Percentiles rank a stretch among this genome's conserved stretches.
phyloP scores from a whole-genome alignment of 495 filamentous ascomycete species.

The Neurospora sublineolata region DNA sequence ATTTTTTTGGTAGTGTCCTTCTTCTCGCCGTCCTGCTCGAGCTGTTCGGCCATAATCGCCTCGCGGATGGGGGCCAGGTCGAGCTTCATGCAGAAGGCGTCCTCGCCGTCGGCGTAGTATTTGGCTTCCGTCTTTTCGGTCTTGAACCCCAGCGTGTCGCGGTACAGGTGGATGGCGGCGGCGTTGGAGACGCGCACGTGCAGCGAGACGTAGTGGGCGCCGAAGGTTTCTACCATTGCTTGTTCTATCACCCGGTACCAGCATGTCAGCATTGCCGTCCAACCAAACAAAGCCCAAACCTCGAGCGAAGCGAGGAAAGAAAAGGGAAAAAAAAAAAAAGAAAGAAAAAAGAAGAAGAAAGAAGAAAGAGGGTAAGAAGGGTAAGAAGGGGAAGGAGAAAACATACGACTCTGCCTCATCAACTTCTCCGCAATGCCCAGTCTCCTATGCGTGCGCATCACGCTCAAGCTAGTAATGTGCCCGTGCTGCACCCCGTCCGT shows the following conservation, averaged over 20 bases:
- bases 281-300: too few species aligned
- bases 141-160: slow-evolving; percentile 84
- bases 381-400: not conserved
- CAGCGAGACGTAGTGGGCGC: slow-evolving; percentile 82
- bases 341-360: not conserved
- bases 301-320: not conserved
- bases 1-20: too few species aligned
- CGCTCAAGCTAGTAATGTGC: slow-evolving; percentile 88
- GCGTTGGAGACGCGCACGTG: slow-evolving; percentile 91
- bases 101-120: slow-evolving; percentile 97
- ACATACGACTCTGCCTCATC: slow-evolving; percentile 91
- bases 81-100: slow-evolving; percentile 88
- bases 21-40: slow-evolving; percentile 22
- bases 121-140: slow-evolving; percentile 81
- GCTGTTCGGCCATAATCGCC: too few species aligned
- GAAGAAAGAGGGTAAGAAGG: slow-evolving; percentile 21
- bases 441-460: slow-evolving; percentile 90
- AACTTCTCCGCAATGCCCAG: slow-evolving; percentile 91
- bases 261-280: too few species aligned
- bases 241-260: slow-evolving; percentile 60
- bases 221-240: slow-evolving; percentile 91
- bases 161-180: slow-evolving; percentile 83
- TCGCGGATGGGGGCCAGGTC: slow-evolving; percentile 55
- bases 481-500: slow-evolving; percentile 83
- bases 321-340: not conserved